Evolutionary conservation across 2,329 filamentous ascomycete species (phyloP).

Genomic region (Daldinia sp.): DNA sequence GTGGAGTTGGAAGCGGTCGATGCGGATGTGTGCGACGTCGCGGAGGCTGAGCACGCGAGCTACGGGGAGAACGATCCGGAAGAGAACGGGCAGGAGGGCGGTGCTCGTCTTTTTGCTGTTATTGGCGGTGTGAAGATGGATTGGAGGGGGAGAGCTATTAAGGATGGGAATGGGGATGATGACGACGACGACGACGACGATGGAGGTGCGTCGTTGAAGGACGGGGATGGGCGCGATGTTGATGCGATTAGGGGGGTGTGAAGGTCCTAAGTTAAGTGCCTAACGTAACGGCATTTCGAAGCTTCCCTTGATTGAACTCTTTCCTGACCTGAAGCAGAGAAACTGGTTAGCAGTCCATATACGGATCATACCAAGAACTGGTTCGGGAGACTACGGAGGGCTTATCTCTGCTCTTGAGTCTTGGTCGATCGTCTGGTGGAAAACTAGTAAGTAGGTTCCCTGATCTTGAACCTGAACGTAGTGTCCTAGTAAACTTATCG

Average conservation of each 20-base stretch:
- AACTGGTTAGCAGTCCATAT: too few relatives aligned
- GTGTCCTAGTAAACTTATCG: not conserved
- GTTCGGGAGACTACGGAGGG: not conserved
- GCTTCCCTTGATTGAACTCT: not conserved
- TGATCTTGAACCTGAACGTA: not conserved
- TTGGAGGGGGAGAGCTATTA: too few relatives aligned
- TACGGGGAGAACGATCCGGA: constrained; percentile 28
- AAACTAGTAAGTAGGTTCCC: not conserved
- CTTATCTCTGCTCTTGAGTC: not conserved
- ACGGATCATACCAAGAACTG: not conserved
- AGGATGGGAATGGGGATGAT: constrained; percentile 10
- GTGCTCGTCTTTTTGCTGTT: too few relatives aligned
- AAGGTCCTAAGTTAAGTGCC: not conserved
- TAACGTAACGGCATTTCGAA: not conserved
- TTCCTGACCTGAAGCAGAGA: not conserved
- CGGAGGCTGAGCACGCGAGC: not conserved
- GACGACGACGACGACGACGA: not conserved
- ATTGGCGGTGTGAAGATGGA: too few relatives aligned
- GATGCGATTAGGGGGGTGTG: not conserved
- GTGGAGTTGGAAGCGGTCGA: constrained; percentile 15
- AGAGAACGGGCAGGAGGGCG: constrained; percentile 19
- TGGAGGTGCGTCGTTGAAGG: not conserved
- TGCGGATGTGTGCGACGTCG: constrained; percentile 29
- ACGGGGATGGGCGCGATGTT: not conserved
- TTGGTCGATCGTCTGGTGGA: not conserved